Evolutionary conservation across 2,329 filamentous ascomycete genomes (phyloP).

Genomic region (Venturia nashicola): DNA sequence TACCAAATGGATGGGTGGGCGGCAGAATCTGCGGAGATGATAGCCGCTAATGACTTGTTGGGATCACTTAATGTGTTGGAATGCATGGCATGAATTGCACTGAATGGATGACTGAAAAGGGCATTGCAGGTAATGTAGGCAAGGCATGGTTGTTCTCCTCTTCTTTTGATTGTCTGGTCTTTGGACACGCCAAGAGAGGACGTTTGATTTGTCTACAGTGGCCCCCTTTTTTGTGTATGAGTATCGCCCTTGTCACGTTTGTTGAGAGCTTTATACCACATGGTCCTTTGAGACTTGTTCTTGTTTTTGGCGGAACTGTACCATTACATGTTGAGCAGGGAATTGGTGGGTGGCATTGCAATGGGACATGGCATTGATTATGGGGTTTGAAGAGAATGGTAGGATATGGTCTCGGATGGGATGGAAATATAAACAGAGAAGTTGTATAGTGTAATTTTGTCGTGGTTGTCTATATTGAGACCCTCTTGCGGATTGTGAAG

Average conservation of each 20-base stretch:
- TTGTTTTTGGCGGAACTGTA: not conserved
- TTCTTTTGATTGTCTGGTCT: not conserved
- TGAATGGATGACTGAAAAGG: not conserved
- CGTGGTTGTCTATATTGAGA: no score
- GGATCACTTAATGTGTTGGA: not conserved
- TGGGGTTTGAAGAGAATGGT: not conserved
- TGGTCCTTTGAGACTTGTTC: not conserved
- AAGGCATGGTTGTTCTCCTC: not conserved
- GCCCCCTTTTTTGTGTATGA: not conserved
- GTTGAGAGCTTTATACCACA: slow-evolving; percentile 1
- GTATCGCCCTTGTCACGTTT: not conserved
- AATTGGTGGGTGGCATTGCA: not conserved
- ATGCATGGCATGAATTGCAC: not conserved
- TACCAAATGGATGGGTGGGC: no score
- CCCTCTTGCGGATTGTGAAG: no score
- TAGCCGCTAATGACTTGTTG: not conserved
- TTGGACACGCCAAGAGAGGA: not conserved
- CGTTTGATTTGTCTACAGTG: not conserved
- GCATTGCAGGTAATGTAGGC: not conserved
- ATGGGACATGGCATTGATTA: not conserved
- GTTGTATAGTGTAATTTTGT: slow-evolving; percentile 1
- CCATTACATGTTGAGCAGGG: not conserved
- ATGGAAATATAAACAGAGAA: not conserved
- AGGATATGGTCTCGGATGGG: not conserved
- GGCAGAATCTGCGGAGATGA: not conserved